Base-by-base conservation (phyloP, 306 rosid species). In the Inga laurina region DNA sequence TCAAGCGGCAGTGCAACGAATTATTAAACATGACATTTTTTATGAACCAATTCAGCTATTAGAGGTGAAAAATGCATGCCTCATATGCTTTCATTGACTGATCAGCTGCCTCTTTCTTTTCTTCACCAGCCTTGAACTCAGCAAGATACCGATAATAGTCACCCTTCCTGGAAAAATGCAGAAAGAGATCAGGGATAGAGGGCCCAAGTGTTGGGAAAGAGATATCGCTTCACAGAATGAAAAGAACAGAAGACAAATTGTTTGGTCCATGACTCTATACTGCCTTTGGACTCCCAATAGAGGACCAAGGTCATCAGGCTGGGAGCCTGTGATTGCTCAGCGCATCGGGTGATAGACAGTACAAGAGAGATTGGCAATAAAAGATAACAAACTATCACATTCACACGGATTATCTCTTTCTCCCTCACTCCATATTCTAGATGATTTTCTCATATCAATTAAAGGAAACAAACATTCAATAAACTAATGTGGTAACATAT, bases 121-220 rank as follows among this genome's bases (percentile, higher is more conserved):
- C 95, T 79, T 90, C 87, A 51, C 90, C 93, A 1, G 67, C 71
- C 85, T 90, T 91, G 85, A 91, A 91, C 88, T 91, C 95, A 67
- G 95, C 95, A 83, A 91, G 93, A 54, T 91, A 91, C 48, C 95
- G 91, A 82, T 37, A 86, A 74, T 91, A 91, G 80, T 91, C 95
- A 74, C 95, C 95, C 81, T 91, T 91, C 93, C 94, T 91, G 85
- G 11, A 88, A 82, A 62, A 70, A 82, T 24, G 75, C 79, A 61
- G 32, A 67, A 70, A 27, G 51, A 76, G 72, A 77, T 82, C 37
- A 81, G 74, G 18, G 24, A 57, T 32, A 78, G 75, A 74, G 43
- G 37, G 11, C 14, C 56, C 48, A 52, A 51, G 19, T 56, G 73
- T 62, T 52, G 14, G 19, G 45, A 70, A 61, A 72, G 68, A 48